Conservation (phyloP, 805 yeast genomes). For the Suhomyces prunicola region DNA sequence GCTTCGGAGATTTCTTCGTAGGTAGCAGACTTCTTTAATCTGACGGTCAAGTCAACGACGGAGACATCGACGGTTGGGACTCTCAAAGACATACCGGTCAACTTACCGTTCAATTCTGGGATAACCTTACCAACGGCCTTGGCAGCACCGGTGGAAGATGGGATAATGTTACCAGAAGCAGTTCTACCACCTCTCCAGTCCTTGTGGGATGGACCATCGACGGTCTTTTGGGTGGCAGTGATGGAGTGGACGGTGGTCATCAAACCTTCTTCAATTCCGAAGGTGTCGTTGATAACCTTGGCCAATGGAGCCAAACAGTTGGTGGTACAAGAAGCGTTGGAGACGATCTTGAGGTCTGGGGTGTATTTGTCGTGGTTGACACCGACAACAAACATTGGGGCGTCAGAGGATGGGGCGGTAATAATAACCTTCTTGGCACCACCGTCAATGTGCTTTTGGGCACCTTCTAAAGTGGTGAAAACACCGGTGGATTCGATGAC, state of each 20-base stretch:
- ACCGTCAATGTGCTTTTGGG: constrained; percentile 35
- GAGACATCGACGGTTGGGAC: constrained; percentile 36
- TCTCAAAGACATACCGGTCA: constrained; percentile 36
- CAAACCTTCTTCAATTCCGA: constrained; percentile 35
- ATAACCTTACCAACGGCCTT: constrained; percentile 38
- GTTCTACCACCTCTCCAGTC: constrained; percentile 41
- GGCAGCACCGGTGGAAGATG: constrained; percentile 38
- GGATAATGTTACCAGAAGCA: constrained; percentile 35
- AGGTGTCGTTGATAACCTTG: constrained; percentile 33
- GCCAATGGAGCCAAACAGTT: constrained; percentile 39
- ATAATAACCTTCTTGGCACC: constrained; percentile 36
- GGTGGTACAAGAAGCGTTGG: constrained; percentile 38
- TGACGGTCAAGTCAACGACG: constrained; percentile 35
- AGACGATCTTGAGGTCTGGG: constrained; percentile 29
- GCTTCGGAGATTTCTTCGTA: constrained; percentile 33
- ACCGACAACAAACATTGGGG: constrained; percentile 37
- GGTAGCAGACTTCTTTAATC: constrained; percentile 28
- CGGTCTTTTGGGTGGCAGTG: constrained; percentile 38
- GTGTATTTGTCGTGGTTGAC: constrained; percentile 34
- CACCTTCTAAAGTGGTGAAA: constrained; percentile 34
- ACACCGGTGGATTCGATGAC: constrained; percentile 37
- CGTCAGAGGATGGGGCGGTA: constrained; percentile 35
- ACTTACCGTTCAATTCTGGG: constrained; percentile 36
- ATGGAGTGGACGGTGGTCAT: constrained; percentile 38
- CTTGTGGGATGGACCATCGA: constrained; percentile 37